Evolutionary conservation across 139 green algal genomes (phyloP).

Genomic region (Ettlia oleoabundans): DNA sequence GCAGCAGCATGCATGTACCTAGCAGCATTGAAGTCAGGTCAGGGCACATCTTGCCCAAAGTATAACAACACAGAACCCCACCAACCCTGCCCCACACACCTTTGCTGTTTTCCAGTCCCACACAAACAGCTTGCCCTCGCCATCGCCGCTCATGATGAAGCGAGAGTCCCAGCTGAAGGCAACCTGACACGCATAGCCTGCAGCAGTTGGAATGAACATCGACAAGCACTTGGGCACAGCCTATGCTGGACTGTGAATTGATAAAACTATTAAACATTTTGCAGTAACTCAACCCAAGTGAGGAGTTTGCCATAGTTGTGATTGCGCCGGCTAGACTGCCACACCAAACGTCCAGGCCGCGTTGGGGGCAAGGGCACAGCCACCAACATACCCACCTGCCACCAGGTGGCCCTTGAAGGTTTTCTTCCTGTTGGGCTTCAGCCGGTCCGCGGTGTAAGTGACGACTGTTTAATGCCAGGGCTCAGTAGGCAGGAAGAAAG

Average conservation of each 20-base stretch:
- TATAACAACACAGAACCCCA: background rate
- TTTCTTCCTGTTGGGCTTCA: conserved; percentile 96
- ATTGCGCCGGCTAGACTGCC: too few species aligned
- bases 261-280: too few species aligned
- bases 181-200: conserved; percentile 56
- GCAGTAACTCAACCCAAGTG: too few species aligned
- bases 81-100: too few species aligned
- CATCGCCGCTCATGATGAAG: conserved; percentile 91
- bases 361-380: too few species aligned
- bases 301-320: too few species aligned
- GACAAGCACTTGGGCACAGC: too few species aligned
- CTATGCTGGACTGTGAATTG: too few species aligned
- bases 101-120: conserved; percentile 97
- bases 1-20: too few species aligned
- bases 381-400: conserved; percentile 41
- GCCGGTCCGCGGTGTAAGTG: conserved; percentile 92
- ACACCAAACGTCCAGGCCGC: too few species aligned
- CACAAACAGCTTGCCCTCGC: conserved; percentile 90
- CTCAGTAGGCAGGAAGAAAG: background rate
- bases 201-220: background rate
- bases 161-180: conserved; percentile 81
- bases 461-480: conserved; percentile 69
- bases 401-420: conserved; percentile 93
- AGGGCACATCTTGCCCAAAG: too few species aligned
- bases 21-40: too few species aligned